Base-by-base conservation (phyloP, 768 basidiomycete genomes). In the Rhodocollybia butyracea region DNA sequence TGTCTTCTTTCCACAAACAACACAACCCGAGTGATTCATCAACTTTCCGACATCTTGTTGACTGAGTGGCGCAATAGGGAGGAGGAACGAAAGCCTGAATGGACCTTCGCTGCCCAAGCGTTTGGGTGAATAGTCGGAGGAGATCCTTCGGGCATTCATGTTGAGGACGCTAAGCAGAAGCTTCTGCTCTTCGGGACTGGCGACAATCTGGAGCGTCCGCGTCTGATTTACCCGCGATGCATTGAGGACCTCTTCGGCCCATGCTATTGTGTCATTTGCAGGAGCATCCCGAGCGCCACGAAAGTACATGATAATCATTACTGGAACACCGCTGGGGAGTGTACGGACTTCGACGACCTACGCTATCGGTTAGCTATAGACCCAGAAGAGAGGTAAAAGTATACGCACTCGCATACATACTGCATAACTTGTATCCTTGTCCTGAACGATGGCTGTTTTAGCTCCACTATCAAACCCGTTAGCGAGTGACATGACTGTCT, bases 1-100 rank as follows among this genome's bases (percentile, higher is more conserved):
- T 19, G 46, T 51, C 21, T 56, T 51, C 34, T 51, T 45, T 29
- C 47, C 54, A 41, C 54, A 59, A 4, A 50, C 40, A 17, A 34
- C 27, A 51, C 58, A 59, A 12, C 54, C 58, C 11, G 54, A 42
- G 24, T 59, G 34, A 21, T 51, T 15, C 12, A 30, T 45, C 19
- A 51, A 34, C 11, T 27, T 40, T 24, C 54, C 58, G 2, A 56
- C 31, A 21, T 59, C 54, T 22, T 22, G 22, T n/a, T 56, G 38
- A 8, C 41, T 41, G 21, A 55, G 45, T 6, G 58, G 47, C 8
- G 22, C 31, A 6, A 56, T 13, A 45, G 57, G 57, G 17, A 58
- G 17, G 26, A 54, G 21, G 21, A 55, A 58, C 32, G 56, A 55
- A 4, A 52, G 13, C 15, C 27, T 26, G 27, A 55, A 58, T 7